phyloP scores from a whole-genome alignment of 768 basidiomycete genomes.

The Lentinula detonsa region DNA sequence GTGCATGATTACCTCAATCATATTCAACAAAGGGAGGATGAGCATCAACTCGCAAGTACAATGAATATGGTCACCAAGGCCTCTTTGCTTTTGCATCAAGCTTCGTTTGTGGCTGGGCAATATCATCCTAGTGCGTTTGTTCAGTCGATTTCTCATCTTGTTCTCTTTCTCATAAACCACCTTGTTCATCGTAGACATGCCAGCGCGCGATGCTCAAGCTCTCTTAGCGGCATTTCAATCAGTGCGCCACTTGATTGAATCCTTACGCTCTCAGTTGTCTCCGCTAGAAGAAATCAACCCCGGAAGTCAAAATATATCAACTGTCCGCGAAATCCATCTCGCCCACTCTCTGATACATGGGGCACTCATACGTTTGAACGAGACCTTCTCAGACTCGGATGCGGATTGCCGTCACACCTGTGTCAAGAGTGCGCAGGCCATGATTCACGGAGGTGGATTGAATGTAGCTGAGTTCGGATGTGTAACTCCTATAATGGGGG shows the following conservation, averaged over 20 bases:
- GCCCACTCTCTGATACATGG: constrained; percentile 43
- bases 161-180: not conserved
- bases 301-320: constrained; percentile 16
- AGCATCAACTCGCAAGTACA: constrained; percentile 24
- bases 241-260: constrained; percentile 39
- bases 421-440: constrained; percentile 35
- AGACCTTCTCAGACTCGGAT: constrained; percentile 37
- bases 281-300: constrained; percentile 22
- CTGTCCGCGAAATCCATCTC: constrained; percentile 27
- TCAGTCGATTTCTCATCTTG: not conserved
- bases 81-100: constrained; percentile 51
- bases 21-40: constrained; percentile 16
- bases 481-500: constrained; percentile 48
- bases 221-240: constrained; percentile 39
- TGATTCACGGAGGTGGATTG: constrained; percentile 32
- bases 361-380: constrained; percentile 48
- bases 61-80: constrained; percentile 47
- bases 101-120: constrained; percentile 46
- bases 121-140: constrained; percentile 18
- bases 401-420: constrained; percentile 37
- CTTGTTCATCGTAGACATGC: constrained; percentile 27
- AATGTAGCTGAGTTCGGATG: constrained; percentile 32
- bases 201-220: constrained; percentile 32
- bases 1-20: constrained; percentile 43
- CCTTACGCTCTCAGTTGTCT: constrained; percentile 29